Evolutionary conservation across 2,329 filamentous ascomycete species (phyloP), one percentile per base, ranked within the genome.

Genomic region (Magnaporthiopsis rhizophila): DNA sequence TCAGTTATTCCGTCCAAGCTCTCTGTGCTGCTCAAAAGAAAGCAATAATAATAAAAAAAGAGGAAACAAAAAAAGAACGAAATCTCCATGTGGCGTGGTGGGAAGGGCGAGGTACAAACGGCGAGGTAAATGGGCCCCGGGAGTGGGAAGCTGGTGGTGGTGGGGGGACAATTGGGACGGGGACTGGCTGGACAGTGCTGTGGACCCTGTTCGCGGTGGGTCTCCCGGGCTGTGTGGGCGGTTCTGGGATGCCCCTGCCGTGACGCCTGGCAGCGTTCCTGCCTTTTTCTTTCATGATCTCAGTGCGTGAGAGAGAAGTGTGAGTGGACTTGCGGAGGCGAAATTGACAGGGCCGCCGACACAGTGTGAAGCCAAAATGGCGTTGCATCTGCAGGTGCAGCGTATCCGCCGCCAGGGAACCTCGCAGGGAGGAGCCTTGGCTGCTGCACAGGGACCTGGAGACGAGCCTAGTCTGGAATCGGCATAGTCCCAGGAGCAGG

Each of bases 361-460:
- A 60, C 58, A 60, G 58, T 60, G 58, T n/a, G 58, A 60, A 60
- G 26, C 13, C 26, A 53, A 53, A 60, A 36, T 60, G 28, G 58
- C 58, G 15, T 60, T 24, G 32, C 58, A 60, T 32, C 8, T 30
- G 30, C 30, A 30, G 30, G 30, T 30, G 30, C 32, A 32, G 58
- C 58, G 58, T 36, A 60, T 60, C 58, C 32, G 21, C 45, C 9
- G 7, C 18, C 45, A n/a, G 45, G 45, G 38, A 45, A 45, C 38
- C 45, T 53, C 18, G 18, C 45, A 53, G 21, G 45, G 45, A 9
- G n/a, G 21, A 53, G 8, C 45, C 45, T 8, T 53, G 45, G 45
- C 38, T 3, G 45, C 45, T 7, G 45, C 45, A 7, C 45, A 53
- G 45, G 45, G 45, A 53, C 45, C 45, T 53, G 45, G 45, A 53